Conservation (phyloP, 2,329 filamentous ascomycete genomes). For the Sporothrix globosa region DNA sequence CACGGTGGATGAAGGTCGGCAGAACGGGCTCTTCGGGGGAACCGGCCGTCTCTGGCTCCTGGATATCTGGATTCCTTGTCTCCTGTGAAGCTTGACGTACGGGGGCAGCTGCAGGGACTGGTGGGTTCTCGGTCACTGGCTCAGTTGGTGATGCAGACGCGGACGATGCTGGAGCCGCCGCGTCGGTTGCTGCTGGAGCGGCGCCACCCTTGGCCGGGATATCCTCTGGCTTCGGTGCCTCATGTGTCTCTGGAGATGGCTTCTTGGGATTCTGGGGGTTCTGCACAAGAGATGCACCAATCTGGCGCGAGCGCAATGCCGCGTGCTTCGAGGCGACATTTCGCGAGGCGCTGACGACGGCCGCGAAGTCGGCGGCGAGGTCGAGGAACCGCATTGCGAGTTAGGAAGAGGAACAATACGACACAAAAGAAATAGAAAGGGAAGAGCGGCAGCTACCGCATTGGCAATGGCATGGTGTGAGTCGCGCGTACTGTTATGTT, state of each 20-base stretch:
- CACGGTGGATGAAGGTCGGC: constrained; percentile 34
- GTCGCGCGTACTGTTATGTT: not conserved
- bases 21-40: constrained; percentile 25
- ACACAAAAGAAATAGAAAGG: not conserved
- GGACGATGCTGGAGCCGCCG: not conserved
- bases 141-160: not conserved
- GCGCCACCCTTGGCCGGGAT: not conserved
- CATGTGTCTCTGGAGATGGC: not conserved
- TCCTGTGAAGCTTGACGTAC: not conserved
- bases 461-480: constrained; percentile 6
- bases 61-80: too few relatives aligned
- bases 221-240: not conserved
- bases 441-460: constrained; percentile 21
- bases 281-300: constrained; percentile 40
- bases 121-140: not conserved
- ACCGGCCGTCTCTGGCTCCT: not conserved
- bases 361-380: constrained; percentile 69
- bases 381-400: constrained; percentile 62
- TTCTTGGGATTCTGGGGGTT: not conserved
- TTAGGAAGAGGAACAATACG: too few relatives aligned
- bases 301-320: constrained; percentile 59
- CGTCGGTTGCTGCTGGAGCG: not conserved
- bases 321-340: constrained; percentile 67
- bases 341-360: constrained; percentile 70
- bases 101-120: not conserved